Percentiles rank a stretch among this genome's conserved stretches.
Evolutionary conservation across 73 alveolate species (phyloP).

Genomic region (Paramecium caudatum): DNA sequence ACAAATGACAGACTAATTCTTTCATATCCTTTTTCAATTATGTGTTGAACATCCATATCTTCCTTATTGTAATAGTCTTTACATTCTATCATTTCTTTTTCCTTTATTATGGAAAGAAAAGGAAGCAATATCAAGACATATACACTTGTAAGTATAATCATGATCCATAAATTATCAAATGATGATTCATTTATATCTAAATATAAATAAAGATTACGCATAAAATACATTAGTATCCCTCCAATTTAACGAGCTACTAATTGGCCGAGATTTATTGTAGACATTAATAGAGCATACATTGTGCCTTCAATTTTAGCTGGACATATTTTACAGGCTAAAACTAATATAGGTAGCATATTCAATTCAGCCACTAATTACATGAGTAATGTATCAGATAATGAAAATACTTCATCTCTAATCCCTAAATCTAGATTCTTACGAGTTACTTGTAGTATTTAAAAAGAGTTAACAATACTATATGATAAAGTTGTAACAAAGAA

Average conservation of each 20-base stretch:
- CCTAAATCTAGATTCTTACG: constrained; percentile 73
- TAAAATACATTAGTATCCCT: constrained; percentile 80
- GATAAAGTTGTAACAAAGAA: constrained; percentile 77
- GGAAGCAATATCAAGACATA: constrained; percentile 37
- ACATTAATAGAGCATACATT: constrained; percentile 88
- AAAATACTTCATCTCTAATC: constrained; percentile 76
- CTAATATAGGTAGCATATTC: constrained; percentile 88
- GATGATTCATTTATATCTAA: constrained; percentile 80
- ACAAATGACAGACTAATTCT: constrained; percentile 63
- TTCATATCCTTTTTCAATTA: constrained; percentile 28
- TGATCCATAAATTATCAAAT: constrained; percentile 85
- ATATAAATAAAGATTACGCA: constrained; percentile 58
- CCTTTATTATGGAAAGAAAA: constrained; percentile 34
- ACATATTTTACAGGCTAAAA: constrained; percentile 86
- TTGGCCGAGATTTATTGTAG: constrained; percentile 86
- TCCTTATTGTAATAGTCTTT: constrained; percentile 9
- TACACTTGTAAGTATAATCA: constrained; percentile 77
- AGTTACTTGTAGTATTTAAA: constrained; percentile 79
- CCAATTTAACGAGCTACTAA: constrained; percentile 84
- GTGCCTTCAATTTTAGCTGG: constrained; percentile 92
- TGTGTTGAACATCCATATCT: background rate
- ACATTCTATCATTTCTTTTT: constrained; percentile 44
- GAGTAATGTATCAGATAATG: constrained; percentile 69
- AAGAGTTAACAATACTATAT: constrained; percentile 65
- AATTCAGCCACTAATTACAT: constrained; percentile 80